phyloP scores from a whole-genome alignment of 805 yeast species.

The Teunomyces atbi region DNA sequence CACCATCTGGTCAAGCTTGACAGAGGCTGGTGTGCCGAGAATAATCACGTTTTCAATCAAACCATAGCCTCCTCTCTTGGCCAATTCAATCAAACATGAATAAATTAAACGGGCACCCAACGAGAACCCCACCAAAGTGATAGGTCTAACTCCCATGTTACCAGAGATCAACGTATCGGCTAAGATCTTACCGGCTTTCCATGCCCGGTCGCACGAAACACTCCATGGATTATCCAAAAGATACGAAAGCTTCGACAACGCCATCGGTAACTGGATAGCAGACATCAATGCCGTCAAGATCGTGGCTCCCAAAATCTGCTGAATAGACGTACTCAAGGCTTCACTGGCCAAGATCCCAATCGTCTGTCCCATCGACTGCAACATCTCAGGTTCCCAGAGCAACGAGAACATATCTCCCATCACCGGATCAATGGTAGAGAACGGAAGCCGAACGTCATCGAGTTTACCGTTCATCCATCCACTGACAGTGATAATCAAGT shows the following conservation, averaged over 20 bases:
- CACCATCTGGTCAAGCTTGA: slow-evolving; percentile 72
- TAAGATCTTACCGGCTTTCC: slow-evolving; percentile 88
- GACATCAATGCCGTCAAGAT: slow-evolving; percentile 87
- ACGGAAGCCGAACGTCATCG: slow-evolving; percentile 96
- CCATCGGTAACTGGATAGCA: slow-evolving; percentile 90
- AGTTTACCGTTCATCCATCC: slow-evolving; percentile 97
- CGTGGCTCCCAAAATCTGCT: slow-evolving; percentile 92
- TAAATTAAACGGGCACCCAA: slow-evolving; percentile 89
- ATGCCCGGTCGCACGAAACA: slow-evolving; percentile 93
- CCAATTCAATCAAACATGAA: slow-evolving; percentile 84
- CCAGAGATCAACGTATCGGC: slow-evolving; percentile 89
- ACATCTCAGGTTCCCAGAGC: slow-evolving; percentile 98
- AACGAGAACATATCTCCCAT: slow-evolving; percentile 95
- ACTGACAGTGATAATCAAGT: slow-evolving; percentile 81
- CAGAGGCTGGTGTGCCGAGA: slow-evolving; percentile 86
- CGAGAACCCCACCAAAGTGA: slow-evolving; percentile 89
- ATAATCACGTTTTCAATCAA: slow-evolving; percentile 83
- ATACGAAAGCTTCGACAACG: slow-evolving; percentile 82
- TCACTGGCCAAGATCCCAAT: slow-evolving; percentile 91
- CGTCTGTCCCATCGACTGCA: slow-evolving; percentile 94
- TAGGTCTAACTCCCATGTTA: slow-evolving; percentile 88
- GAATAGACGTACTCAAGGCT: slow-evolving; percentile 87
- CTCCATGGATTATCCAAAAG: slow-evolving; percentile 97
- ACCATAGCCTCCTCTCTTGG: slow-evolving; percentile 83
- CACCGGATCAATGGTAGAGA: slow-evolving; percentile 94